Conservation (phyloP, 2,329 filamentous ascomycete species). For the Aspergillus awamori region DNA sequence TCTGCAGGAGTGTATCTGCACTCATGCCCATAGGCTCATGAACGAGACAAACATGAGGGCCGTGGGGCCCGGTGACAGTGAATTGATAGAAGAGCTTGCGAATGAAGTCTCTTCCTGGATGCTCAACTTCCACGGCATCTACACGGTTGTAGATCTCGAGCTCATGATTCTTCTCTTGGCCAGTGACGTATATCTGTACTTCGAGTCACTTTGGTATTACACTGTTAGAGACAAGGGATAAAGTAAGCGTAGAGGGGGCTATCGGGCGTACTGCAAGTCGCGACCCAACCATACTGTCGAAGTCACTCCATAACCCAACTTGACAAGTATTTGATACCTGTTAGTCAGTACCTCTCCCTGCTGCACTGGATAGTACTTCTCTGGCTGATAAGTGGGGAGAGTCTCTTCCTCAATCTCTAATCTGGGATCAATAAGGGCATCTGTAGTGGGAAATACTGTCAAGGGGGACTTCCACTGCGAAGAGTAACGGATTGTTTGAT, state of each 20-base stretch:
- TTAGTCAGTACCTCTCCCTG: background rate
- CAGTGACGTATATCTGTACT: background rate
- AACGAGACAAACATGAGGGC: background rate
- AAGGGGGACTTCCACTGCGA: background rate
- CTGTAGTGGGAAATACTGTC: background rate
- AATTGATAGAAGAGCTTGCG: background rate
- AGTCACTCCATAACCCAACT: background rate
- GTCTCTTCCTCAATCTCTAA: background rate
- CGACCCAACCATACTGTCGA: background rate
- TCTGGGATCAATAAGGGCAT: background rate
- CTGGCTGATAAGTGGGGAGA: background rate
- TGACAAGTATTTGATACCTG: background rate
- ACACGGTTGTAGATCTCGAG: background rate
- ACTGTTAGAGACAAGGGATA: no score
- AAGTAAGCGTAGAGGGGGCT: no score
- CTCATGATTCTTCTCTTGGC: background rate
- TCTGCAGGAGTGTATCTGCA: background rate
- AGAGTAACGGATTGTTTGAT: background rate
- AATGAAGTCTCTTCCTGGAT: background rate
- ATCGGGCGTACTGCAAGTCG: no score
- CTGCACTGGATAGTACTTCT: background rate
- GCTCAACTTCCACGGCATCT: background rate
- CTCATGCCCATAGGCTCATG: background rate
- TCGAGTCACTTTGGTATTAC: no score
- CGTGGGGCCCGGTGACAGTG: background rate